These are phyloP conservation scores for Citrus cavaleriei DNA, from an alignment of 345 rosid species.

Conservation along the genomic window DNA sequence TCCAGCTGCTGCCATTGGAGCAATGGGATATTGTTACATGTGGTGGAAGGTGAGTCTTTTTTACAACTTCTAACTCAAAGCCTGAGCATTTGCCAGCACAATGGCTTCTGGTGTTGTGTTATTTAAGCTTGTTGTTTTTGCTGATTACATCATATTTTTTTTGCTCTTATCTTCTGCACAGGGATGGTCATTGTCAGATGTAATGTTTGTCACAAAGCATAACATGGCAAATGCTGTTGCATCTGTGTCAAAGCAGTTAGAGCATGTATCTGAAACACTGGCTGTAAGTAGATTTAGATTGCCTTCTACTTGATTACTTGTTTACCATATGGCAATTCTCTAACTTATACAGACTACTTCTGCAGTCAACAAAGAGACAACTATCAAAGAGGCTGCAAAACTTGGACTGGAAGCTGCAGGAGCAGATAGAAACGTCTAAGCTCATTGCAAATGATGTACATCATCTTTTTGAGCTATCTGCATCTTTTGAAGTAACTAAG, in stretches of 20 bases:
- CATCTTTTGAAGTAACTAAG: neutral
- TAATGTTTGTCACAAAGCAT: slow-evolving; percentile 85
- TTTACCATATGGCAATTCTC: neutral
- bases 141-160: neutral
- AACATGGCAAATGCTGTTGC: slow-evolving; percentile 85
- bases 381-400: slow-evolving; percentile 65
- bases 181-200: slow-evolving; percentile 91
- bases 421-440: slow-evolving; percentile 68
- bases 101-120: slow-evolving; percentile 1
- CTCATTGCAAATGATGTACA: slow-evolving; percentile 59
- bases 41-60: slow-evolving; percentile 78
- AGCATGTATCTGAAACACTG: slow-evolving; percentile 68
- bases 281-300: slow-evolving; percentile 44
- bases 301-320: neutral
- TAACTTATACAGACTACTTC: slow-evolving; percentile 15
- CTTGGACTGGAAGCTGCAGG: slow-evolving; percentile 86
- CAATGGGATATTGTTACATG: slow-evolving; percentile 93
- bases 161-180: slow-evolving; percentile 27
- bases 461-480: slow-evolving; percentile 3
- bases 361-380: slow-evolving; percentile 83
- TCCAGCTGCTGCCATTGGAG: slow-evolving; percentile 94
- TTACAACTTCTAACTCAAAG: slow-evolving; percentile 5
- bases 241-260: slow-evolving; percentile 73
- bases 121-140: neutral
- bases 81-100: neutral